Conservation (phyloP, 805 yeast species). For the Hemisphaericaspora nanyangensis region DNA sequence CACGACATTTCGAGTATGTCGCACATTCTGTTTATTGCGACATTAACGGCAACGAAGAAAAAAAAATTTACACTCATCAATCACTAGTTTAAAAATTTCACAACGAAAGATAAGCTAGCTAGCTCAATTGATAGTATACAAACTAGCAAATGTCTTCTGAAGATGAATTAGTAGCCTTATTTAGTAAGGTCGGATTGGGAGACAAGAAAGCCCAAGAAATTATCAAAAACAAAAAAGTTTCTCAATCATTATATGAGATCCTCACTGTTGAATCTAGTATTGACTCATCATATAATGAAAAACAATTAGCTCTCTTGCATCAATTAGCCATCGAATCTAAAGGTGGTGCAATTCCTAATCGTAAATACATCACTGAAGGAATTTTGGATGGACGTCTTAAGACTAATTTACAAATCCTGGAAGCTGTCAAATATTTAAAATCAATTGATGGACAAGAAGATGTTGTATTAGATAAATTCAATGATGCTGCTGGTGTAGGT, state of each 20-base stretch:
- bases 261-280: slow-evolving; percentile 39
- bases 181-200: slow-evolving; percentile 56
- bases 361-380: slow-evolving; percentile 54
- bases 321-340: slow-evolving; percentile 72
- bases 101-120: too few relatives aligned
- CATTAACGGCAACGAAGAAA: too few relatives aligned
- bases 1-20: too few relatives aligned
- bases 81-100: too few relatives aligned
- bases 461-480: slow-evolving; percentile 43
- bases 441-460: slow-evolving; percentile 24
- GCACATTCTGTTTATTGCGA: too few relatives aligned
- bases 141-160: neutral
- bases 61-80: too few relatives aligned
- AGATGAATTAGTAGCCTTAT: slow-evolving; percentile 31
- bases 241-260: slow-evolving; percentile 61
- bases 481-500: slow-evolving; percentile 75
- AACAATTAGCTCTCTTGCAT: slow-evolving; percentile 65
- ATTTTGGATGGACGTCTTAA: slow-evolving; percentile 62
- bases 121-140: neutral
- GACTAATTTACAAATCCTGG: slow-evolving; percentile 71
- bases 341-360: slow-evolving; percentile 47
- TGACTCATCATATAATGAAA: slow-evolving; percentile 43
- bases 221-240: slow-evolving; percentile 79
- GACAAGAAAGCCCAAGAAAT: slow-evolving; percentile 78
- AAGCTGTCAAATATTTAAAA: slow-evolving; percentile 69